Evolutionary conservation across 495 filamentous ascomycete species (phyloP).

Genomic region (Aspergillus heteromorphus): DNA sequence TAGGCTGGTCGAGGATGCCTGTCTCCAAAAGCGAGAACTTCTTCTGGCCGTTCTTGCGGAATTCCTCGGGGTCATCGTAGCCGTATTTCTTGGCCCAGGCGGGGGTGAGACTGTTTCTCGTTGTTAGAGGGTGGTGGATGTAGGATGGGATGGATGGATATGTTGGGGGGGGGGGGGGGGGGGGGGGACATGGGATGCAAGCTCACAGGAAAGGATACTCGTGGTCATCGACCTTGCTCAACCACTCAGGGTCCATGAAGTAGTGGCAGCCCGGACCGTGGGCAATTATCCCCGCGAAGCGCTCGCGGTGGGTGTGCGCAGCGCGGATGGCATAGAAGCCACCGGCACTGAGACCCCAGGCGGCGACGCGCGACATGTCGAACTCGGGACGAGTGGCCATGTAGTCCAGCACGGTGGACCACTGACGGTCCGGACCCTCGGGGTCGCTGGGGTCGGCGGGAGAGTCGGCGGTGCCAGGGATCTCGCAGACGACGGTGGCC

Average conservation of each 20-base stretch:
- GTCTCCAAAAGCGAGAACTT: conserved; percentile 71
- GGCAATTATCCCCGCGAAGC: conserved; percentile 57
- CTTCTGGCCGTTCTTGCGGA: conserved; percentile 53
- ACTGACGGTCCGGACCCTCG: conserved; percentile 46
- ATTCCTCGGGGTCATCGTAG: conserved; percentile 53
- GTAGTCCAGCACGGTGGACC: conserved; percentile 60
- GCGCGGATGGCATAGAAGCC: conserved; percentile 74
- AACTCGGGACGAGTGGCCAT: conserved; percentile 53
- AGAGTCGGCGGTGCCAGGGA: conserved; percentile 76
- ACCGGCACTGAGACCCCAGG: conserved; percentile 70
- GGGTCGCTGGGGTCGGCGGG: conserved; percentile 57
- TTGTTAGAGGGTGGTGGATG: too few relatives aligned
- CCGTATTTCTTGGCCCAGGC: conserved; percentile 70
- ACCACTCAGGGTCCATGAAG: conserved; percentile 62
- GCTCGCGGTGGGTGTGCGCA: conserved; percentile 61
- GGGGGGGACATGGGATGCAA: too few relatives aligned
- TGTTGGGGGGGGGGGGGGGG: background rate
- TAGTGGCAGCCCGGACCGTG: conserved; percentile 69
- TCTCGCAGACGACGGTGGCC: conserved; percentile 61
- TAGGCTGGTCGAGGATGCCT: conserved; percentile 59
- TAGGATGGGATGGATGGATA: background rate
- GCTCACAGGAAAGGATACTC: conserved; percentile 73
- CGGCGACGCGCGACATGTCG: conserved; percentile 56
- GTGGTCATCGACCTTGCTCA: conserved; percentile 60
- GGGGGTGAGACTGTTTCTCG: conserved; percentile 45